Base-by-base conservation (phyloP, 108 stramenopile species). In the Stephanodiscus minutulus region DNA sequence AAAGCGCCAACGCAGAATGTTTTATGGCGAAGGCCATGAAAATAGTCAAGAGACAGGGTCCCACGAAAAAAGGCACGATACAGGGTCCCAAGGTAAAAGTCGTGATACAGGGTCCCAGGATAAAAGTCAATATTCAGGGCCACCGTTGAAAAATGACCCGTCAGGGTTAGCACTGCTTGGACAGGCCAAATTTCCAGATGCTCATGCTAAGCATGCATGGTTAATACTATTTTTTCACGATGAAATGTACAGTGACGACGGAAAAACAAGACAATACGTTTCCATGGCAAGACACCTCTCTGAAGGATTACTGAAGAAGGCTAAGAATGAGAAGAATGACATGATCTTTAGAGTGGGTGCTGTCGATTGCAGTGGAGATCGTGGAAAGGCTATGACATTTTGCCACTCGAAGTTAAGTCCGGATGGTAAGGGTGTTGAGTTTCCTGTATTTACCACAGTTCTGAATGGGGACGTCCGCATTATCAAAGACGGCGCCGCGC, bases 271-370 rank as follows among this genome's bases (percentile, higher is more conserved):
- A 28, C 46, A 39, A 20, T 61, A 68, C 59, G 49, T 68, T 8
- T 48, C 66, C 7, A 59, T 41, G 8, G 74, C 54, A 64, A 85
- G 66, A 60, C 71, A 39, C 56, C 66, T 54, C 20, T 79, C 36
- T 70, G 87, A 74, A 61, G 71, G 36, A 61, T 82, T 61, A 70
- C 76, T 37, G 72, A 87, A 76, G 18, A 87, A 87, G 62, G 68
- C 66, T 12, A 83, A 83, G 36, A 70, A 83, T 29, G 11, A 66
- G 64, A 77, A 77, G 31, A 75, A 75, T 62, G 64, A 64, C 35
- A 77, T 67, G 70, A 68, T 72, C 3, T 92, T 85, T 81, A 90
- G 88, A 72, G 77, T 93, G 25, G 92, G 92, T 13, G 89, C 92
- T 0, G 75, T 93, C n/a, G 87, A 93, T 57, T 93, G 92, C 73